Percentiles rank a stretch among this genome's conserved stretches.
phyloP scores from a whole-genome alignment of 352 stramenopile genomes.

The Phytophthora podocarpi region DNA sequence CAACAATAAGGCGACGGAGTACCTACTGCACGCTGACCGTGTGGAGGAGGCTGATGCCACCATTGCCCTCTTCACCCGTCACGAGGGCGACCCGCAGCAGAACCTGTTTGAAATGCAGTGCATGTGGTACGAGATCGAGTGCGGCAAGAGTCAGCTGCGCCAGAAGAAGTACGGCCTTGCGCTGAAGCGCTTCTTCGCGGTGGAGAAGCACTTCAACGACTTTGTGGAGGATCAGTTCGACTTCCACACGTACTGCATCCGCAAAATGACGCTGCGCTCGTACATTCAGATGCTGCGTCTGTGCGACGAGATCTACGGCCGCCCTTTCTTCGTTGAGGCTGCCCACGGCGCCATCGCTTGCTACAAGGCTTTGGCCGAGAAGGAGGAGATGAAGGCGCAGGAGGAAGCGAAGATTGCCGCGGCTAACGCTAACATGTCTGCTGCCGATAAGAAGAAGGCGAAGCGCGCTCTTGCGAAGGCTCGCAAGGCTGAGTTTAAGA shows the following conservation, averaged over 20 bases:
- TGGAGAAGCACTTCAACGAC: constrained; percentile 98
- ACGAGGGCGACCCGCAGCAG: constrained; percentile 96
- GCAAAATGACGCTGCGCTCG: constrained; percentile 96
- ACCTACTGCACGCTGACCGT: constrained; percentile 93
- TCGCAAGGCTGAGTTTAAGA: constrained; percentile 91
- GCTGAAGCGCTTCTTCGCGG: constrained; percentile 94
- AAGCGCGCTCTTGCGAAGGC: constrained; percentile 89
- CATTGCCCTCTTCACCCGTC: constrained; percentile 96
- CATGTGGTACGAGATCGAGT: constrained; percentile 98
- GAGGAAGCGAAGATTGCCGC: constrained; percentile 36
- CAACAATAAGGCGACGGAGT: constrained; percentile 99
- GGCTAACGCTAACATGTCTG: constrained; percentile 87
- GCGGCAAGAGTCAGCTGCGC: constrained; percentile 61
- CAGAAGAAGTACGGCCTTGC: constrained; percentile 80
- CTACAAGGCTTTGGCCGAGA: constrained; percentile 90
- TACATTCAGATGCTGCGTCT: constrained; percentile 96
- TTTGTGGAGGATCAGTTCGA: constrained; percentile 99
- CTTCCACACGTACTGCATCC: constrained; percentile 99
- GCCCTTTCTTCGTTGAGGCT: constrained; percentile 90
- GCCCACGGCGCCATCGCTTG: constrained; percentile 89
- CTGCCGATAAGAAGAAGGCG: constrained; percentile 93
- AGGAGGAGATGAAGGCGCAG: constrained; percentile 45
- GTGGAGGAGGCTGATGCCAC: constrained; percentile 93
- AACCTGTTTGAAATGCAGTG: constrained; percentile 99
- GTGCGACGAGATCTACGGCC: constrained; percentile 92